phyloP scores from a whole-genome alignment of 1,284 basidiomycete species.

The Neotropicomus parvogracilis region DNA sequence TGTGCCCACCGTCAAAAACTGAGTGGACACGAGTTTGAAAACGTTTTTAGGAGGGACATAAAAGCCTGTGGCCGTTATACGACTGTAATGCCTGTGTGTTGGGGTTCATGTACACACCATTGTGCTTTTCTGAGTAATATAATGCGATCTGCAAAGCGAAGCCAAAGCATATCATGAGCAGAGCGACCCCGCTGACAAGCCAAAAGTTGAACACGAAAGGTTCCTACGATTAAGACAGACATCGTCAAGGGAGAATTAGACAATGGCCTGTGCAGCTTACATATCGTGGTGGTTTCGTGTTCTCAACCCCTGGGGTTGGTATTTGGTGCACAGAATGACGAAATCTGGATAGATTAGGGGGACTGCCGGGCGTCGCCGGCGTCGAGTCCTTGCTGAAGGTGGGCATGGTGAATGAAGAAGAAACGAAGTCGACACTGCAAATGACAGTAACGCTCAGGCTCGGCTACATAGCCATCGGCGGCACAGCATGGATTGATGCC shows the following conservation, averaged over 20 bases:
- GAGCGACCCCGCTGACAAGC: slow-evolving; percentile 39
- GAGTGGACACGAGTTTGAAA: slow-evolving; percentile 46
- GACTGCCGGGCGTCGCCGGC: neutral
- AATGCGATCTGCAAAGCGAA: slow-evolving; percentile 47
- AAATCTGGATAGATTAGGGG: slow-evolving; percentile 29
- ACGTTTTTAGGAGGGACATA: slow-evolving; percentile 47
- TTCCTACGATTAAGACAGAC: slow-evolving; percentile 36
- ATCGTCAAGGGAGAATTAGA: neutral
- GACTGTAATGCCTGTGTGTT: neutral
- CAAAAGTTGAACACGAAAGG: slow-evolving; percentile 43
- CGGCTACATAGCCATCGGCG: neutral
- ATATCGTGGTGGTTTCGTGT: slow-evolving; percentile 39
- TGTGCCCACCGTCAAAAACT: slow-evolving; percentile 52
- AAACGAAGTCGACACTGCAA: neutral
- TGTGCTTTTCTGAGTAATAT: slow-evolving; percentile 38
- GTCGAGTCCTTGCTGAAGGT: neutral
- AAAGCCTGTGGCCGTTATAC: slow-evolving; percentile 42
- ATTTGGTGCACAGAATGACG: slow-evolving; percentile 45
- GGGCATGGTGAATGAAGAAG: slow-evolving; percentile 16
- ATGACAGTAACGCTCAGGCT: too few species aligned
- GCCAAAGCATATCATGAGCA: slow-evolving; percentile 46
- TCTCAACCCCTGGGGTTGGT: slow-evolving; percentile 38
- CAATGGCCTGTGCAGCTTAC: slow-evolving; percentile 30
- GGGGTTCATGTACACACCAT: slow-evolving; percentile 36
- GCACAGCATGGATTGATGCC: neutral